Evolutionary conservation across 1,139 yeast genomes (phyloP).

Genomic region (Barnettozyma hawaiiensis): DNA sequence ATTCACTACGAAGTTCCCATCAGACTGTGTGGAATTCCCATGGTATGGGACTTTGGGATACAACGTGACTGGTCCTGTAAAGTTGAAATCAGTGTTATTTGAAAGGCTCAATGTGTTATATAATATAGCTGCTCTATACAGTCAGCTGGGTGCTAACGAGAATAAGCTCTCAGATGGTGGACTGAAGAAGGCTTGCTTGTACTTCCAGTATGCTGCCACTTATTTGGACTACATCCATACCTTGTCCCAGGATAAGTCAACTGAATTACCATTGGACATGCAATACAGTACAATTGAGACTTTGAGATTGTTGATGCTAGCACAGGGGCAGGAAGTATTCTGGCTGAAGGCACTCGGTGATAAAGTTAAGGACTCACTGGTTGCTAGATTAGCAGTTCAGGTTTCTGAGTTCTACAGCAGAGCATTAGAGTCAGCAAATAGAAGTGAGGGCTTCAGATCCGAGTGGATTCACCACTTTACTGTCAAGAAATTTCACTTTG

Average conservation of each 20-base stretch:
- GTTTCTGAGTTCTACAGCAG: conserved; percentile 51
- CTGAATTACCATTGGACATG: conserved; percentile 38
- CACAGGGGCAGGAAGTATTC: conserved; percentile 83
- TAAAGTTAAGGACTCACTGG: conserved; percentile 52
- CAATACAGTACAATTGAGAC: conserved; percentile 39
- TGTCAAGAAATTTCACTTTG: conserved; percentile 58
- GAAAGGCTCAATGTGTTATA: conserved; percentile 61
- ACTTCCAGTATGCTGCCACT: conserved; percentile 71
- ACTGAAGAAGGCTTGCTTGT: conserved; percentile 54
- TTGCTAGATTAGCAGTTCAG: conserved; percentile 61
- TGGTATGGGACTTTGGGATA: conserved; percentile 72
- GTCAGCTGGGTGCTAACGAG: conserved; percentile 47
- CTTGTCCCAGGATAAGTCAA: conserved; percentile 23
- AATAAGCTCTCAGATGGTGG: conserved; percentile 47
- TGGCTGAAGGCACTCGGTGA: conserved; percentile 69
- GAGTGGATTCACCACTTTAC: conserved; percentile 62
- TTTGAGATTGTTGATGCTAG: conserved; percentile 50
- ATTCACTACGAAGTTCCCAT: conserved; percentile 38
- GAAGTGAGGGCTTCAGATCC: conserved; percentile 46
- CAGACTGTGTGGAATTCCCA: conserved; percentile 46
- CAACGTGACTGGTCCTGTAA: conserved; percentile 43
- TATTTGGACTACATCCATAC: conserved; percentile 42
- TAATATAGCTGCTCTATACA: conserved; percentile 63
- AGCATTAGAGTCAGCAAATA: conserved; percentile 41
- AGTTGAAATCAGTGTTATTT: conserved; percentile 41